A percentile compares a stretch with the other conserved stretches of the same genome.
These are phyloP conservation scores for Pyrenophora graminea DNA, from an alignment of 2,329 filamentous ascomycete genomes.

Conservation along the genomic window DNA sequence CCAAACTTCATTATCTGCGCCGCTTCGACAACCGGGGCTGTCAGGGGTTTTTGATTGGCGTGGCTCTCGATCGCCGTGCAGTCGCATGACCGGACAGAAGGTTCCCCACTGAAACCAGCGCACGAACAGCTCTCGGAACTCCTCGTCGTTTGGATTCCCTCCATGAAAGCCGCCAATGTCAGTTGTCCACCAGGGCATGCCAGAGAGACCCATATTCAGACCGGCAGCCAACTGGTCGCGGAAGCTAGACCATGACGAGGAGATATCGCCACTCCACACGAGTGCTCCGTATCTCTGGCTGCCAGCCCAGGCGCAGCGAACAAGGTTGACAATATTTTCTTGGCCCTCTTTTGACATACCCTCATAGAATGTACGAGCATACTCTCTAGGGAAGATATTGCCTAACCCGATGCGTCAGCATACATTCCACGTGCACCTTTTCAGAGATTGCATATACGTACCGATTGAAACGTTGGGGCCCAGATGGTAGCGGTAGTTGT, in stretches of 20 bases:
- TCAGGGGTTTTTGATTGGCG: constrained; percentile 52
- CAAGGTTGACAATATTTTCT: constrained; percentile 62
- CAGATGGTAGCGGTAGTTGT: constrained; percentile 65
- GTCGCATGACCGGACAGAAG: constrained; percentile 69
- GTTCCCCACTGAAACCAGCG: constrained; percentile 73
- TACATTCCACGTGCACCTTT: neutral
- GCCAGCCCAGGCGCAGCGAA: constrained; percentile 61
- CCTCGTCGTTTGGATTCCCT: constrained; percentile 59
- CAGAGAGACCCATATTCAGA: constrained; percentile 67
- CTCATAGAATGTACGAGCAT: constrained; percentile 64
- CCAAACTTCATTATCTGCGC: constrained; percentile 68
- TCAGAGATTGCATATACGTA: neutral
- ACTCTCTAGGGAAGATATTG: constrained; percentile 64
- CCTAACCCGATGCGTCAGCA: constrained; percentile 39
- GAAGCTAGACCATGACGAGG: constrained; percentile 64
- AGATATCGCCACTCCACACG: constrained; percentile 71
- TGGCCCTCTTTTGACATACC: constrained; percentile 60
- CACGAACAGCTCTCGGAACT: constrained; percentile 66
- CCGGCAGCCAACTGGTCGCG: constrained; percentile 66
- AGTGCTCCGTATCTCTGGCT: constrained; percentile 68
- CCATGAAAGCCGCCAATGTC: constrained; percentile 74
- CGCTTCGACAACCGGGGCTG: constrained; percentile 48
- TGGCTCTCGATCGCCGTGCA: constrained; percentile 69
- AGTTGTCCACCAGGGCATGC: constrained; percentile 71
- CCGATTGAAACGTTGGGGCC: constrained; percentile 58